Evolutionary conservation across 2,329 filamentous ascomycete genomes (phyloP).

Genomic region (Metarhizium brunneum): DNA sequence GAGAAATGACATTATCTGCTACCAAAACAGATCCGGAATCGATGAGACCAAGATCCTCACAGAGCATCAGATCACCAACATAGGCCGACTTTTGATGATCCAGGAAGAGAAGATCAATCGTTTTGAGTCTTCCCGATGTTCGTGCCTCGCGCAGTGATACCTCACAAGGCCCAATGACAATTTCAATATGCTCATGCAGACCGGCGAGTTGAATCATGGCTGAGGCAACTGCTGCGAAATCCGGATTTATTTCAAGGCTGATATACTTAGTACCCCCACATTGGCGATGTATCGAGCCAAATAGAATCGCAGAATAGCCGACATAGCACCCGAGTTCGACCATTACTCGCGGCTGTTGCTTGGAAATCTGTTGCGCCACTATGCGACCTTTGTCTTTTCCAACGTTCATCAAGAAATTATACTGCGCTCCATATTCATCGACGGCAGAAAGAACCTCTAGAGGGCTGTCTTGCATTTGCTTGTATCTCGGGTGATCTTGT

Average conservation of each 20-base stretch:
- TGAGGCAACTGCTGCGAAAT: constrained; percentile 61
- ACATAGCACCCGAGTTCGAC: constrained; percentile 75
- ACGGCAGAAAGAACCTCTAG: constrained; percentile 56
- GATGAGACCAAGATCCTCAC: constrained; percentile 60
- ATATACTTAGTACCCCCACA: constrained; percentile 58
- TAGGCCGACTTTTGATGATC: constrained; percentile 78
- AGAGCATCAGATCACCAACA: constrained; percentile 64
- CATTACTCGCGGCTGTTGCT: constrained; percentile 59
- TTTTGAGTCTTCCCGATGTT: constrained; percentile 38
- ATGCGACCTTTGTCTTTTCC: constrained; percentile 66
- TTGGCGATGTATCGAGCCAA: constrained; percentile 55
- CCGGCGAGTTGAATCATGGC: constrained; percentile 67
- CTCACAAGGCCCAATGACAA: constrained; percentile 61
- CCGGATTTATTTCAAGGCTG: constrained; percentile 64
- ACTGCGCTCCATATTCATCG: constrained; percentile 47
- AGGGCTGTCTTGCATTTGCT: constrained; percentile 55
- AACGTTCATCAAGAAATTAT: constrained; percentile 69
- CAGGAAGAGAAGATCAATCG: constrained; percentile 66
- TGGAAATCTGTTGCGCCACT: constrained; percentile 57
- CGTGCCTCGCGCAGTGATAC: constrained; percentile 54
- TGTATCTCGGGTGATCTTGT: constrained; percentile 50
- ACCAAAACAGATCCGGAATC: constrained; percentile 52
- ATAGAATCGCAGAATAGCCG: constrained; percentile 73
- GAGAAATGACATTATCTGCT: constrained; percentile 63
- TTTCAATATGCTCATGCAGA: constrained; percentile 58